Base-by-base conservation (phyloP, 306 rosid species). In the Vigna reflexopilosa region DNA sequence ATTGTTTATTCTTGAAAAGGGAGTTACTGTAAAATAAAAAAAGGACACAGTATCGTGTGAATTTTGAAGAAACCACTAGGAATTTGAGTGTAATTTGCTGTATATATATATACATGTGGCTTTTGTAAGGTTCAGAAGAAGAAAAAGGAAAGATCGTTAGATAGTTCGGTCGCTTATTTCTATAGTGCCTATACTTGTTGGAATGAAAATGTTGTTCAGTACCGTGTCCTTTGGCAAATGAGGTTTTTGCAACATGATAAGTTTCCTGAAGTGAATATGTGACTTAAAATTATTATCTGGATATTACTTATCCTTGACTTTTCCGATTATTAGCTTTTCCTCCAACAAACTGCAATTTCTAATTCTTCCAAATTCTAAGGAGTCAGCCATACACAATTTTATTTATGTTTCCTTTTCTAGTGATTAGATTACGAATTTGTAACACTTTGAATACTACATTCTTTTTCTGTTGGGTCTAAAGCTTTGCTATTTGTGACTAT, bases 401-500 rank as follows among this genome's bases (percentile, higher is more conserved):
- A 15, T 32, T 28, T 61, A 28, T 58, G 48, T 57, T 11, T 66
- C 9, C 22, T 63, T 74, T 67, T 56, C 47, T 58, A 14, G 36
- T 42, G 48, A 42, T 68, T 57, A 67, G 34, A 51, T 77, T 73
- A 30, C 69, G 42, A 68, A 73, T 63, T 51, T 73, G 40, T 20
- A 69, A 67, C 42, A 54, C 59, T 68, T 75, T 55, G 30, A 79
- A 57, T 54, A 2, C 15, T 3, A 14, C 49, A 38, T 19, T 70
- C 70, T 48, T 22, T 72, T 30, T 79, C 51, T 30, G 38, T 64
- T 81, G 67, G 69, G 20, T 71, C 28, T 75, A 49, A 22, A 36
- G 32, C 68, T 66, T 70, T 44, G 67, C 51, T 28, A 48, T 73
- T 72, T 72, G 52, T 81, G 42, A 71, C 61, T 69, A 20, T 70